phyloP scores from a whole-genome alignment of 345 rosid species.

The Eucalyptus shirleyi region DNA sequence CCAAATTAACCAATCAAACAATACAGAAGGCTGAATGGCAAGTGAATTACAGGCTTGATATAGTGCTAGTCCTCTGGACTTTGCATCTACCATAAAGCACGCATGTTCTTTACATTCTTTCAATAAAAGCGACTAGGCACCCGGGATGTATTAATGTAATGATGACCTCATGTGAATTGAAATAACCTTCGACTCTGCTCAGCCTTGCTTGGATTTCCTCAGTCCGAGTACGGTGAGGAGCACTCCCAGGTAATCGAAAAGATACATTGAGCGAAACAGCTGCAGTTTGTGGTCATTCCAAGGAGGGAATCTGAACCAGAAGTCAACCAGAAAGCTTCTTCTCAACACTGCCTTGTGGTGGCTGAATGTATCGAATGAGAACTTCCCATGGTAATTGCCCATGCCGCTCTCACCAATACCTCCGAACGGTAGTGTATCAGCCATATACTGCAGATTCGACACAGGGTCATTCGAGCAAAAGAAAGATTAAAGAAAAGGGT shows the following conservation, averaged over 20 bases:
- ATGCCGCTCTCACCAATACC: slow-evolving; percentile 55
- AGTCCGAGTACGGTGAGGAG: slow-evolving; percentile 41
- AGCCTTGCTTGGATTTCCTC: slow-evolving; percentile 10
- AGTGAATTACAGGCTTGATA: background rate
- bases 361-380: slow-evolving; percentile 47
- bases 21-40: background rate
- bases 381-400: slow-evolving; percentile 57
- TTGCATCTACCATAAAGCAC: background rate
- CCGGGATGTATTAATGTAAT: background rate
- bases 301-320: slow-evolving; percentile 68
- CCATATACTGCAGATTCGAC: slow-evolving; percentile 19
- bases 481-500: background rate
- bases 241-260: slow-evolving; percentile 23
- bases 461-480: background rate
- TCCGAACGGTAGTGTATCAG: slow-evolving; percentile 50
- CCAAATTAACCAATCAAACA: background rate
- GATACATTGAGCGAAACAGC: slow-evolving; percentile 17
- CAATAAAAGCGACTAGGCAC: background rate
- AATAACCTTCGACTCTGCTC: background rate
- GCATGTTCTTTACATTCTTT: background rate
- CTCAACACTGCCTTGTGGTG: slow-evolving; percentile 27
- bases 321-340: slow-evolving; percentile 37
- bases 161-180: background rate
- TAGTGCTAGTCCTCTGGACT: background rate
- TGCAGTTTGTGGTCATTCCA: slow-evolving; percentile 44